Evolutionary conservation across 805 yeast genomes (phyloP).

Genomic region (Yarrowia sp.): DNA sequence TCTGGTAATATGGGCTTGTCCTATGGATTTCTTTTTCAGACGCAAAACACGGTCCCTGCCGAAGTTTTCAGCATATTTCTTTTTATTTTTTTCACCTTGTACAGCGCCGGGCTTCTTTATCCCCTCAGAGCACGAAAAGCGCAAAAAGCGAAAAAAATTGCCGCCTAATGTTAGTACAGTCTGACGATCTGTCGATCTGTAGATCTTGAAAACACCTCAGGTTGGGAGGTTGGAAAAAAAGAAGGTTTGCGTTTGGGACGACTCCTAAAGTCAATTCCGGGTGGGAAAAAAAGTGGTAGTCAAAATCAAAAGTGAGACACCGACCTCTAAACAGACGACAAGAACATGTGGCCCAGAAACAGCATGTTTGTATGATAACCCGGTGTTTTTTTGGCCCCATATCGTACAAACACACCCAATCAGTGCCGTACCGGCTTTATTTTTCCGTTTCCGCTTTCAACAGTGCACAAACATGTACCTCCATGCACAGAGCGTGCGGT

Average conservation of each 20-base stretch:
- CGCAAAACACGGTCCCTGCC: constrained; percentile 5
- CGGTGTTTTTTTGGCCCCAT: too few relatives aligned
- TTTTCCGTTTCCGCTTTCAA: too few relatives aligned
- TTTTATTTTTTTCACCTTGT: background rate
- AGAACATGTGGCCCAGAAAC: too few relatives aligned
- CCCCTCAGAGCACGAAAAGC: background rate
- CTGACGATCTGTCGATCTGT: constrained; percentile 9
- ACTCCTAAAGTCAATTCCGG: background rate
- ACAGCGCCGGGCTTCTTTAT: background rate
- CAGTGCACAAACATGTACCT: too few relatives aligned
- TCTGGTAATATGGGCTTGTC: background rate
- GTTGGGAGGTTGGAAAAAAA: background rate
- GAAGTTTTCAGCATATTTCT: background rate
- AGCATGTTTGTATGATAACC: too few relatives aligned
- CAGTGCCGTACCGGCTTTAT: too few relatives aligned
- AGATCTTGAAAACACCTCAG: constrained; percentile 15
- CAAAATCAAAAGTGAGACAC: background rate
- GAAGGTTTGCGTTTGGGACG: background rate
- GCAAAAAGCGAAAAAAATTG: background rate
- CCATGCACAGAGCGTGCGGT: too few relatives aligned
- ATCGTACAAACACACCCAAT: too few relatives aligned
- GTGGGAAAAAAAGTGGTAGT: background rate
- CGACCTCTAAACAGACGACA: too few relatives aligned
- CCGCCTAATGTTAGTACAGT: background rate
- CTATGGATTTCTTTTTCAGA: background rate